These are phyloP conservation scores for Paspalum vaginatum DNA, from an alignment of 176 grass and related monocot genomes.

Conservation along the genomic window DNA sequence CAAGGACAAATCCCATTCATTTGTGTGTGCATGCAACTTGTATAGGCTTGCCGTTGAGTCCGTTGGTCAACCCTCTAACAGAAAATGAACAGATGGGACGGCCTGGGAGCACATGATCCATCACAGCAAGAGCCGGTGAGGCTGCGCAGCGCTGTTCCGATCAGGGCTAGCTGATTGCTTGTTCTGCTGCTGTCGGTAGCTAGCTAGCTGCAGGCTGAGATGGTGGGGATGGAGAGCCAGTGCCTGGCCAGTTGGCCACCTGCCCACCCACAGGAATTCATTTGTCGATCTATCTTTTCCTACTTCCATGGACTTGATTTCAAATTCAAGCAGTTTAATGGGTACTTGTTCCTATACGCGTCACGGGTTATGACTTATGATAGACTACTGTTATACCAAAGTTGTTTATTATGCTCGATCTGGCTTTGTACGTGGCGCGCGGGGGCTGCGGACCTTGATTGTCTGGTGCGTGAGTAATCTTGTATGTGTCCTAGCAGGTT, in stretches of 20 bases:
- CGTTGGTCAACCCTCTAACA: no score
- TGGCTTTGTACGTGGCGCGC: not conserved
- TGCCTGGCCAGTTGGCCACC: no score
- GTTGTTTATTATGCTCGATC: conserved; percentile 44
- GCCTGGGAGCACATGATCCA: no score
- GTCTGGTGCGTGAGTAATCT: no score
- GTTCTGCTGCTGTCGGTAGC: not conserved
- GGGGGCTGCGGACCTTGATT: no score
- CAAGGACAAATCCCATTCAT: no score
- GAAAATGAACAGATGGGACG: no score
- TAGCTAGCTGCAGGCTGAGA: not conserved
- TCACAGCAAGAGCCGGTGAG: no score
- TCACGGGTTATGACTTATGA: conserved; percentile 25
- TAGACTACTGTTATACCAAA: not conserved
- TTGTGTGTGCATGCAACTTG: no score
- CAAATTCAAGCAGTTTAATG: not conserved
- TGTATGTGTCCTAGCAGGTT: no score
- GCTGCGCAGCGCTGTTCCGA: no score
- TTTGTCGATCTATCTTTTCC: not conserved
- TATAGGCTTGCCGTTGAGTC: no score
- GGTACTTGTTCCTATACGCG: conserved; percentile 13
- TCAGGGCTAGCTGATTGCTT: not conserved
- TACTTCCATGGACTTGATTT: not conserved
- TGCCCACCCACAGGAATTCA: not conserved
- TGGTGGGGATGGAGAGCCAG: not conserved